Conservation (phyloP, 345 rosid species). For the Nasturtium officinale region DNA sequence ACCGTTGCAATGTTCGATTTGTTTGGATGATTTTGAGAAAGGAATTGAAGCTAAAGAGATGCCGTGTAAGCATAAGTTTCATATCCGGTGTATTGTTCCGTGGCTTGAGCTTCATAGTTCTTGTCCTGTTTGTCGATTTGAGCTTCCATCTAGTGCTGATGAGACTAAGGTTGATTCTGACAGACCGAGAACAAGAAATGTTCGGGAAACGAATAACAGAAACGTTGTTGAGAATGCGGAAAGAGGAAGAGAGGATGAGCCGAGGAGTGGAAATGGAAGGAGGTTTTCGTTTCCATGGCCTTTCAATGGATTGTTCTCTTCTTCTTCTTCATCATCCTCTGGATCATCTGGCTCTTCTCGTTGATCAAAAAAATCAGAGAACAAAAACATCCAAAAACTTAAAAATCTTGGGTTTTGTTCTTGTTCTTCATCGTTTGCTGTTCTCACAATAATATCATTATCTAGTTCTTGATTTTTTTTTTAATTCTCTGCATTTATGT, state of each 20-base stretch:
- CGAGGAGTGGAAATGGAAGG: slow-evolving; percentile 57
- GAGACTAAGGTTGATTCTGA: slow-evolving; percentile 62
- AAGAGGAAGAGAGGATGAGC: slow-evolving; percentile 57
- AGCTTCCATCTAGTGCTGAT: slow-evolving; percentile 58
- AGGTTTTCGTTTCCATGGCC: slow-evolving; percentile 86
- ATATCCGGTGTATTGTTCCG: slow-evolving; percentile 65
- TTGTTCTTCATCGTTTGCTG: slow-evolving; percentile 15
- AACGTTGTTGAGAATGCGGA: slow-evolving; percentile 39
- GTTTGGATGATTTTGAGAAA: slow-evolving; percentile 80
- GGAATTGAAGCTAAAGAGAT: slow-evolving; percentile 73
- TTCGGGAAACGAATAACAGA: neutral
- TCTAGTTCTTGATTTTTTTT: slow-evolving; percentile 24
- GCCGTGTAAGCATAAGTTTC: slow-evolving; percentile 96
- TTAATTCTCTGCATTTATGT: slow-evolving; percentile 32
- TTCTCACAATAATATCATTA: neutral
- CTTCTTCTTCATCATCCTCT: slow-evolving; percentile 50
- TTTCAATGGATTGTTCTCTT: slow-evolving; percentile 71
- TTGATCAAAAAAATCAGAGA: slow-evolving; percentile 2
- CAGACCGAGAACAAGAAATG: slow-evolving; percentile 18
- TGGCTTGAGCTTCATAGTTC: slow-evolving; percentile 96
- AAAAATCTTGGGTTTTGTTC: neutral
- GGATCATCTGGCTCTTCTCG: slow-evolving; percentile 42
- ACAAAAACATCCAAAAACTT: slow-evolving; percentile 11
- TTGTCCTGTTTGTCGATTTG: slow-evolving; percentile 85
- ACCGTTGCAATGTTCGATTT: slow-evolving; percentile 70